Conservation (phyloP, 805 yeast species). For the Kodamaea kaohsiungensis region DNA sequence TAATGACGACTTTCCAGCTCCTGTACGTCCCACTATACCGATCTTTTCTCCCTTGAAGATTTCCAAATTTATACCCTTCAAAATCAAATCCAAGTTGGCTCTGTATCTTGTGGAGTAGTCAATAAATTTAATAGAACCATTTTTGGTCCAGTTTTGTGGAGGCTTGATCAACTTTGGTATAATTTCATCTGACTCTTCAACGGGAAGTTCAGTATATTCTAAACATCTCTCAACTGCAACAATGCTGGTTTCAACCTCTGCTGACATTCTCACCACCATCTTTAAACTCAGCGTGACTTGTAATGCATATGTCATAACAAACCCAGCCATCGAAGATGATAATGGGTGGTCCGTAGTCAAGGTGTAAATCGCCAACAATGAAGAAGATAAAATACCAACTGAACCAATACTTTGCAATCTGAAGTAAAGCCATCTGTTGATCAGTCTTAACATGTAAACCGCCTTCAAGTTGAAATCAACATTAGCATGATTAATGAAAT, state of each 20-base stretch:
- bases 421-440: slow-evolving; percentile 29
- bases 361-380: slow-evolving; percentile 46
- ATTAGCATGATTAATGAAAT: slow-evolving; percentile 21
- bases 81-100: slow-evolving; percentile 21
- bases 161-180: slow-evolving; percentile 78
- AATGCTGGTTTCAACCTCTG: slow-evolving; percentile 63
- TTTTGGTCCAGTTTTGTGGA: slow-evolving; percentile 66
- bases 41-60: slow-evolving; percentile 24
- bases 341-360: slow-evolving; percentile 43
- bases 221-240: slow-evolving; percentile 70
- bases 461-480: slow-evolving; percentile 22
- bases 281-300: slow-evolving; percentile 55
- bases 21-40: slow-evolving; percentile 30
- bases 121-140: slow-evolving; percentile 65
- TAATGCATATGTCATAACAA: slow-evolving; percentile 63
- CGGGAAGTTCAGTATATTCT: slow-evolving; percentile 53
- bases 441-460: slow-evolving; percentile 21
- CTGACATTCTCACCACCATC: slow-evolving; percentile 60
- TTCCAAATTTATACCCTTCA: slow-evolving; percentile 16
- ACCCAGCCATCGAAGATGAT: slow-evolving; percentile 62
- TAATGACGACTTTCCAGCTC: slow-evolving; percentile 29
- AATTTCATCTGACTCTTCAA: slow-evolving; percentile 54
- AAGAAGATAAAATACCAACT: slow-evolving; percentile 21
- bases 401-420: slow-evolving; percentile 26
- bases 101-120: slow-evolving; percentile 25